Conservation (phyloP, 805 yeast genomes). For the Phaffomyces opuntiae region DNA sequence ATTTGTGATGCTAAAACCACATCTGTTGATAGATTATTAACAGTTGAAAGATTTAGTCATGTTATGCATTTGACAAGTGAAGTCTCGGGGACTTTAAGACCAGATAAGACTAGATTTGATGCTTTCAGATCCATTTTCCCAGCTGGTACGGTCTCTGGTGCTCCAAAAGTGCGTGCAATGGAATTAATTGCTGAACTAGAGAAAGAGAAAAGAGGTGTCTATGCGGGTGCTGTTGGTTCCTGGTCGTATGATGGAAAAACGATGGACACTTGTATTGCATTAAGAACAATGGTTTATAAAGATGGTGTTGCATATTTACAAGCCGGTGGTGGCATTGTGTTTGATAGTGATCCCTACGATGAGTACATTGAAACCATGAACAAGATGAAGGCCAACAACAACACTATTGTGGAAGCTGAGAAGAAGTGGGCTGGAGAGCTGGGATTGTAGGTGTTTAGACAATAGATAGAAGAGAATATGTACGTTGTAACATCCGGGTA, state of each 20-base stretch:
- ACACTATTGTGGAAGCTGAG: conserved; percentile 91
- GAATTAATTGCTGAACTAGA: conserved; percentile 87
- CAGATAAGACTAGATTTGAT: conserved; percentile 84
- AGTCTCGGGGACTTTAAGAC: conserved; percentile 84
- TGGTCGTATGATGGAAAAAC: conserved; percentile 95
- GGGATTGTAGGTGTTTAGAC: not conserved
- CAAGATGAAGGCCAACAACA: conserved; percentile 91
- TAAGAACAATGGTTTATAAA: conserved; percentile 94
- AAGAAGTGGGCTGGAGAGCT: conserved; percentile 45
- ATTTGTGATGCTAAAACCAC: conserved; percentile 86
- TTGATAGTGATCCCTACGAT: conserved; percentile 89
- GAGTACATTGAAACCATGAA: conserved; percentile 96
- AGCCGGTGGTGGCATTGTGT: conserved; percentile 99
- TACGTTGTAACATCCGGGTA: too few relatives aligned
- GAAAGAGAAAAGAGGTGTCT: conserved; percentile 88
- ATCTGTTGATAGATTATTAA: conserved; percentile 78
- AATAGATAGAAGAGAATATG: too few relatives aligned
- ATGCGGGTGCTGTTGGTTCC: conserved; percentile 98
- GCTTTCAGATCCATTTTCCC: conserved; percentile 98
- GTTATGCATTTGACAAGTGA: conserved; percentile 96
- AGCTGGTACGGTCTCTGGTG: conserved; percentile 98
- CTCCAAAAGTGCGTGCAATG: conserved; percentile 97
- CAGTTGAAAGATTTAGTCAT: conserved; percentile 91
- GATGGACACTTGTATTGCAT: conserved; percentile 97
- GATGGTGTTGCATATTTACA: conserved; percentile 88